Evolutionary conservation across 208 protist genomes (phyloP).

Genomic region (Endotrypanum monterogeii): DNA sequence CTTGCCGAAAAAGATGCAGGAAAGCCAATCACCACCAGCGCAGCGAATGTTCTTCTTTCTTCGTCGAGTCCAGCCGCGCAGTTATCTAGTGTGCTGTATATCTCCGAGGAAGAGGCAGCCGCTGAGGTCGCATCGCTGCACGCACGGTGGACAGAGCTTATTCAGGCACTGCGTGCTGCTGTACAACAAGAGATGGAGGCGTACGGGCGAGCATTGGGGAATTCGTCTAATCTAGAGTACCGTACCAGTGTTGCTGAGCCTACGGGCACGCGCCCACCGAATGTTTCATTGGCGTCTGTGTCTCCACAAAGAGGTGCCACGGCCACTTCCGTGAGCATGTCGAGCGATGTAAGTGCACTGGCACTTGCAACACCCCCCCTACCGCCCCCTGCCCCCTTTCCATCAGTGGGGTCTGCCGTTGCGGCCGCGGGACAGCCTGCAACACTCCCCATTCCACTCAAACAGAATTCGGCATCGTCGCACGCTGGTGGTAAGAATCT

Average conservation of each 20-base stretch:
- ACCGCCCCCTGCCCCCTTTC: slow-evolving; percentile 1
- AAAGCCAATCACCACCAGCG: not conserved
- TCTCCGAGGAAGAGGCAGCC: slow-evolving; percentile 24
- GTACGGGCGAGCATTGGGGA: slow-evolving; percentile 28
- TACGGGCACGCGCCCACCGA: not conserved
- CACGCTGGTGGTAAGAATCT: not conserved
- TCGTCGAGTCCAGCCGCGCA: not conserved
- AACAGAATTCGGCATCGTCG: not conserved
- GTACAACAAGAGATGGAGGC: slow-evolving; percentile 29
- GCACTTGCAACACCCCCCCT: not conserved
- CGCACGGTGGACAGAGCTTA: slow-evolving; percentile 22
- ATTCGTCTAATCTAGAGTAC: not conserved
- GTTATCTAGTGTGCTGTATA: slow-evolving; percentile 18
- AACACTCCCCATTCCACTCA: not conserved
- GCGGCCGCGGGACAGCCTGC: not conserved
- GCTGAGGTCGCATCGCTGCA: slow-evolving; percentile 28
- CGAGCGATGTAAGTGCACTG: not conserved
- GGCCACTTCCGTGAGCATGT: not conserved
- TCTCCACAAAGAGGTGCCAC: not conserved
- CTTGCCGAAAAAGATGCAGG: not conserved
- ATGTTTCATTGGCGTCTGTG: not conserved
- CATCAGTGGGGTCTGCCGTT: not conserved
- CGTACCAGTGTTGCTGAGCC: not conserved
- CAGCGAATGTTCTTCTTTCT: not conserved
- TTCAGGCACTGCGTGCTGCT: slow-evolving; percentile 23